Evolutionary conservation across 805 yeast species (phyloP), one percentile per base, ranked within the genome.

Genomic region (Zygoascus tannicola): DNA sequence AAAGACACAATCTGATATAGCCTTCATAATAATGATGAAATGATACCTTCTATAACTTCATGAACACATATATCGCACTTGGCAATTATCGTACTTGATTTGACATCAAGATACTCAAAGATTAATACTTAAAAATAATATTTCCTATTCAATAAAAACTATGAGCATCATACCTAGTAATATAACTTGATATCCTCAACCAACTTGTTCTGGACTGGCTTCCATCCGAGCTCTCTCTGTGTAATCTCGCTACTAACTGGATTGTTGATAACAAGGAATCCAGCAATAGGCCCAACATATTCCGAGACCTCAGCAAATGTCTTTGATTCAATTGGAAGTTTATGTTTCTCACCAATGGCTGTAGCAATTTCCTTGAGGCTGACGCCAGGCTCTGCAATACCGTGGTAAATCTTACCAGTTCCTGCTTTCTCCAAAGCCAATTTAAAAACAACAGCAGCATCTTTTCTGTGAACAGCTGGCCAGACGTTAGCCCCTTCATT

Each of bases 401-500:
- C 61, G 45, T 60, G 50, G 43, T 55, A 57, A 39, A 46, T 48
- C n/a, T n/a, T n/a, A 43, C 65, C 50, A 35, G 43, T 40, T 21
- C 61, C 56, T n/a, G n/a, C n/a, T 32, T 54, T 52, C 44, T 61
- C 56, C 35, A 58, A 23, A 46, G 58, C 62, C 46, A 52, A 36
- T 37, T 57, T 34, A 56, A 44, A 66, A 16, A 64, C 36, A 3
- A 19, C 43, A 12, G 68, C 70, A 18, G 59, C 63, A 54, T 68
- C 72, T 2, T 32, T 19, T 7, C 54, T 51, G 41, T 61, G 54
- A 32, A 58, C 62, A 5, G 65, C 61, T 2, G 64, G 44, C 68
- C 68, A 66, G 4, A 35, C 41, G 43, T 55, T 58, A 14, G 48
- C 43, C 19, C 65, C 67, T 26, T 59, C 65, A 12, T 69, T 73